Conservation (phyloP, 768 basidiomycete genomes). For the Amanita pseudoporphyria region DNA sequence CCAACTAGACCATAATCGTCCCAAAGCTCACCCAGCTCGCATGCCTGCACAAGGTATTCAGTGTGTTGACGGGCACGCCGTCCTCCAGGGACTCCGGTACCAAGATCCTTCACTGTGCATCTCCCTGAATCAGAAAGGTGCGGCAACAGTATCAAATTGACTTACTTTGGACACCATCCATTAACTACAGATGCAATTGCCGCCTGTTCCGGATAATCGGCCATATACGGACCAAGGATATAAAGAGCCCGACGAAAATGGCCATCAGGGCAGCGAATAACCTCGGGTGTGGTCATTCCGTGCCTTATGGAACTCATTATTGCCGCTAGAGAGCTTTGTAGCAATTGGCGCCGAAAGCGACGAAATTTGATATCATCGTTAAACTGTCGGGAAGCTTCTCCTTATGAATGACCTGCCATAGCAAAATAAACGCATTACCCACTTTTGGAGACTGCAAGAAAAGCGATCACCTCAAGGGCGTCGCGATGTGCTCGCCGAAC, state of each 20-base stretch:
- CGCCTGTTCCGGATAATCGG: conserved; percentile 28
- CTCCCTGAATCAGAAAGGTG: conserved; percentile 8
- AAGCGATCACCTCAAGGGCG: too few species aligned
- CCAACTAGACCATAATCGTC: too few species aligned
- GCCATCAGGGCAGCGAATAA: conserved; percentile 20
- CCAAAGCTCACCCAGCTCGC: too few species aligned
- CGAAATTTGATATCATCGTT: too few species aligned
- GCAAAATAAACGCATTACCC: neutral
- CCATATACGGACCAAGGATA: conserved; percentile 27
- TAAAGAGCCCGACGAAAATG: conserved; percentile 17
- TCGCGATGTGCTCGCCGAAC: conserved; percentile 18
- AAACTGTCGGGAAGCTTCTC: too few species aligned
- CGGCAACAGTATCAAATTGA: conserved; percentile 4
- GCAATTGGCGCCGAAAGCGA: too few species aligned
- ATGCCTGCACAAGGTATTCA: conserved; percentile 16
- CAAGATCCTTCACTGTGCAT: conserved; percentile 17
- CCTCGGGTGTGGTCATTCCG: conserved; percentile 19
- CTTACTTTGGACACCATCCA: too few species aligned
- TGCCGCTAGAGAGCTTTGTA: conserved; percentile 17
- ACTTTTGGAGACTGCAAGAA: conserved; percentile 24
- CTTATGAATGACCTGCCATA: conserved; percentile 9
- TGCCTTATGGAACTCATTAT: conserved; percentile 16
- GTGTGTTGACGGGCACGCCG: conserved; percentile 14
- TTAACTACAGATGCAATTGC: conserved; percentile 21
- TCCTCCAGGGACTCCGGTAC: conserved; percentile 10